phyloP scores from a whole-genome alignment of 257 asterid genomes.

The Echites panduratus region DNA sequence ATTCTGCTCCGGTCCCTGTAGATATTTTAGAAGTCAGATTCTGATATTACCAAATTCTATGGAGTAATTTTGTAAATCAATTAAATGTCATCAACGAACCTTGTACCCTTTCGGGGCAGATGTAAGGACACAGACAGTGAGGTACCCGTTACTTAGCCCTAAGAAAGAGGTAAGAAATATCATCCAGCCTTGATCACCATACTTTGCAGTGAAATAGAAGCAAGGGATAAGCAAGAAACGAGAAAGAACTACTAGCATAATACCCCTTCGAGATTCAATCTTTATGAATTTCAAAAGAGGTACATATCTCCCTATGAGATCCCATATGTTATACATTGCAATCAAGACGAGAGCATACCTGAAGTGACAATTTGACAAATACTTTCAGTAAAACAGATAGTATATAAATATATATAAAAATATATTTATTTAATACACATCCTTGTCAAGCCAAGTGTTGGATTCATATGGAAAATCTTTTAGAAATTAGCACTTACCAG shows the following conservation, averaged over 20 bases:
- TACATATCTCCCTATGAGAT: conserved; percentile 40
- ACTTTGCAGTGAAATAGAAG: conserved; percentile 40
- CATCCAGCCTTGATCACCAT: conserved; percentile 50
- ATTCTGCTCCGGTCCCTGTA: conserved; percentile 42
- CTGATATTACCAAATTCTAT: neutral
- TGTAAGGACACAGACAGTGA: conserved; percentile 41
- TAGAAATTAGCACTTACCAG: conserved; percentile 20
- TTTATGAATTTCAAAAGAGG: conserved; percentile 30
- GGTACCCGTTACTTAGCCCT: conserved; percentile 39
- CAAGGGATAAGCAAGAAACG: conserved; percentile 31
- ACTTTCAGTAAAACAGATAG: neutral
- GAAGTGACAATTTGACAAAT: no score
- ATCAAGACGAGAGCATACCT: conserved; percentile 41
- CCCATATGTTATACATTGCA: conserved; percentile 41
- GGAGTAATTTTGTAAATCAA: neutral
- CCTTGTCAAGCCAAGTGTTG: neutral
- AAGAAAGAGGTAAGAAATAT: conserved; percentile 31
- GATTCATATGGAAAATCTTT: neutral
- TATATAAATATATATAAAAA: no score
- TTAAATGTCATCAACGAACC: conserved; percentile 17
- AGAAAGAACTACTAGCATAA: conserved; percentile 16
- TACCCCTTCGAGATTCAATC: conserved; percentile 32
- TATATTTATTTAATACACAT: neutral
- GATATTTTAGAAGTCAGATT: neutral
- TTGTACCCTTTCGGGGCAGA: conserved; percentile 43